Base-by-base conservation (phyloP, 1,284 basidiomycete genomes). In the Ceratobasidium papillatum region DNA sequence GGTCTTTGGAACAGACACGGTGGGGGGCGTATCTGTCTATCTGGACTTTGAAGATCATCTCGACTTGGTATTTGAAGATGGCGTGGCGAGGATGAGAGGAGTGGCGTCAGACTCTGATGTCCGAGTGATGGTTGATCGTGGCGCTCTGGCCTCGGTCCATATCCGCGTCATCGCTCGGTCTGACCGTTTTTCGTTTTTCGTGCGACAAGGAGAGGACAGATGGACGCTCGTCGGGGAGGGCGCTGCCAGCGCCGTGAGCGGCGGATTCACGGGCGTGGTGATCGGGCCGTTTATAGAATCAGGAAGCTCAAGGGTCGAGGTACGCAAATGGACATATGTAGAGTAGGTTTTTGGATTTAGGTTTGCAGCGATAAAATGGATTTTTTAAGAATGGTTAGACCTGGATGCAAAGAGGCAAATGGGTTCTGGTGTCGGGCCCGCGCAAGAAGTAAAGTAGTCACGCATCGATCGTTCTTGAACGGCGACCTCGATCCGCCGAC, bases 211-310 rank as follows among this genome's bases (percentile, higher is more conserved):
- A 9, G 30, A 32, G 34, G 30, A 36, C 27, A 56, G 22, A 27
- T 66, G 66, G 64, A 32, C n/a, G 14, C 36, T n/a, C 43, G 47
- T 75, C 56, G 74, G 64, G 2, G 14, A 38, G 1, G 74, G 74
- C 12, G 43, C 51, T 0, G 74, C 74, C n/a, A 34, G 38, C 1
- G 65, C 61, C 43, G 74, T 75, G 41, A 69, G 64, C 32, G 74
- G 51, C 38, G 74, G 74, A 45, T 75, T 75, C 63, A 69, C 64
- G 41, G 74, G 74, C 3, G 61, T 62, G 27, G 43, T 75, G 7
- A 62, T 75, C 27, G 74, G 74, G n/a, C 52, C 66, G 54, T 69
- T 58, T 69, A 52, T 38, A n/a, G 66, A 69, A 45, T 34, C 49
- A 22, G 36, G 49, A 12, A 2, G 54, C 14, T 7, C 9, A 3